Base-by-base conservation (phyloP, 2,329 filamentous ascomycete genomes). In the Leptographium lundbergii region DNA sequence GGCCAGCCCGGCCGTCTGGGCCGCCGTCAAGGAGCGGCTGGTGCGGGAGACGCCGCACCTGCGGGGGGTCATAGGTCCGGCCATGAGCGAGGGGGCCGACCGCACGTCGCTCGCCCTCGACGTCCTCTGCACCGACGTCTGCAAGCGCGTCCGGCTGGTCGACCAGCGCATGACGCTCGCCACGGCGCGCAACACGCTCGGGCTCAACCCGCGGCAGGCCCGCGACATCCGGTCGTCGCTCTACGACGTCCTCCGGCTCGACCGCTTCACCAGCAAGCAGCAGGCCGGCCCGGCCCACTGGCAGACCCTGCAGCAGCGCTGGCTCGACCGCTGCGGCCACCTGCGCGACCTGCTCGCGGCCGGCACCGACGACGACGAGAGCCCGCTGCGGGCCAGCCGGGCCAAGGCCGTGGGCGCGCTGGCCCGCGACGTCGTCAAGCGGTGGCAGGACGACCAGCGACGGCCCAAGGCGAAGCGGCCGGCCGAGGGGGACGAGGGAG, bases 101-200 rank as follows among this genome's bases (percentile, higher is more conserved):
- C n/a, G n/a, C n/a, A n/a, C n/a, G n/a, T n/a, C n/a, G n/a, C 75
- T 89, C 53, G 87, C 88, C 0, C 74, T 95, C 6, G 89, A 95
- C 68, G 81, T 90, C 53, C 85, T 95, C 27, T 91, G 87, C 67
- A 86, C 82, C 32, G 88, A 92, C 71, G 87, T 92, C 34, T 91
- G 88, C 1, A 94, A 94, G 71, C 78, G 87, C 24, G 85, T 91
- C 76, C 82, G 89, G 22, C 14, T 55, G 14, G 69, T 82, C 60
- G 81, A 84, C 55, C 78, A 76, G 39, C 77, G 81, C n/a, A 84
- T 92, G 79, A 85, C 83, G 0, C 80, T 92, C 52, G 79, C 82
- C 1, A 85, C 91, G 60, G 88, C 87, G 5, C 91, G 90, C 69
- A 88, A 87, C 19, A 64, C 71, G 1, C 67, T 79, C 14, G 73